Percentiles rank a stretch among this genome's conserved stretches.
These are phyloP conservation scores for Dryadomyces sulphureus DNA, from an alignment of 2,329 filamentous ascomycete species.

Conservation along the genomic window DNA sequence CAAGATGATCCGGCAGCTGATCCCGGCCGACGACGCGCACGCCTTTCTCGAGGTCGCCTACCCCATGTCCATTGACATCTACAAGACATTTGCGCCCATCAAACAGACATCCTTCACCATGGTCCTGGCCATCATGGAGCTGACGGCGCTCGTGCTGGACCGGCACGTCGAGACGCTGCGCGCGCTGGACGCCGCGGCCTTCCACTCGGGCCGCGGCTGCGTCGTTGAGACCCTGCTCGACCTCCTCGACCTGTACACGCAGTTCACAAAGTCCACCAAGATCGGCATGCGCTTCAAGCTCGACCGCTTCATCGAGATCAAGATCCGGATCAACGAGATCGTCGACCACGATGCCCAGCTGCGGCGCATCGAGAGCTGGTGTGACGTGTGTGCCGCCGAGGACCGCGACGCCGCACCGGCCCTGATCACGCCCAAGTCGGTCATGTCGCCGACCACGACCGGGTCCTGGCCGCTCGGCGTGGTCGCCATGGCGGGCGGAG, in stretches of 20 bases:
- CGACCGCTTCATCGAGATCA: constrained; percentile 69
- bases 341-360: constrained; percentile 45
- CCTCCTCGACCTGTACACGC: constrained; percentile 81
- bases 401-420: constrained; percentile 15
- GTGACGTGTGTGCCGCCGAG: constrained; percentile 32
- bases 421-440: constrained; percentile 20
- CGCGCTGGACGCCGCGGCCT: constrained; percentile 26
- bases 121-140: constrained; percentile 67
- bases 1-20: constrained; percentile 55
- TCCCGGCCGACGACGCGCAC: constrained; percentile 31
- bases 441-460: constrained; percentile 25
- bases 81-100: constrained; percentile 82
- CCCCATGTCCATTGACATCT: constrained; percentile 74
- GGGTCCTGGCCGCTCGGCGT: constrained; percentile 17
- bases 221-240: constrained; percentile 73
- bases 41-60: constrained; percentile 56
- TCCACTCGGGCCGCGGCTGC: constrained; percentile 29
- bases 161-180: constrained; percentile 34
- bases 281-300: constrained; percentile 59
- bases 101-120: constrained; percentile 82
- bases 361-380: constrained; percentile 49
- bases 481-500: too few species aligned
- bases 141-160: constrained; percentile 56
- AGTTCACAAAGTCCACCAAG: constrained; percentile 60
- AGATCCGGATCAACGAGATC: constrained; percentile 76